Conservation (phyloP, 2,329 filamentous ascomycete species). For the Stemphylium beticola region DNA sequence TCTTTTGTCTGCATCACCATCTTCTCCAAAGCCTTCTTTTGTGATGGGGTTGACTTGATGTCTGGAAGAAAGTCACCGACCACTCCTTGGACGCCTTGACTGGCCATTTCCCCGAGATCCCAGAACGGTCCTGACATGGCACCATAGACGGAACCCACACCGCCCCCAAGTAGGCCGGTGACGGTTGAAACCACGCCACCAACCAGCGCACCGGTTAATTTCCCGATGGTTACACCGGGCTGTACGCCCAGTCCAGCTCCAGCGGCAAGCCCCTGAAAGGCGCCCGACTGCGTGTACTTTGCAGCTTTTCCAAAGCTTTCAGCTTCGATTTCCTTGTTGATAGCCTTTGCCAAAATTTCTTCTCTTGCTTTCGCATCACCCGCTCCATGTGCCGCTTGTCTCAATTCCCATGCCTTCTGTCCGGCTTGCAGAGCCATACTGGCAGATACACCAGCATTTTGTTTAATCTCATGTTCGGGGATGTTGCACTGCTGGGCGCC, state of each 20-base stretch:
- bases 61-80: constrained; percentile 45
- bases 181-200: constrained; percentile 42
- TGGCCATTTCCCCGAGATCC: constrained; percentile 46
- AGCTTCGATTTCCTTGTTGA: constrained; percentile 51
- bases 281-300: constrained; percentile 48
- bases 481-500: constrained; percentile 26
- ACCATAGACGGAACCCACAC: constrained; percentile 46
- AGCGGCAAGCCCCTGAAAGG: constrained; percentile 50
- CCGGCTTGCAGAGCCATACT: constrained; percentile 45
- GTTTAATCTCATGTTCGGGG: constrained; percentile 47
- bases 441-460: constrained; percentile 49
- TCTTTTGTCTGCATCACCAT: constrained; percentile 47
- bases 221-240: constrained; percentile 44
- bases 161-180: constrained; percentile 44
- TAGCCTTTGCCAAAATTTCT: constrained; percentile 48
- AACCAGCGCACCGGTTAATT: constrained; percentile 45
- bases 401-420: constrained; percentile 49
- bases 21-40: constrained; percentile 47
- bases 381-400: constrained; percentile 49
- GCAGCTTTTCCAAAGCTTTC: constrained; percentile 51
- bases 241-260: constrained; percentile 48
- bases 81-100: constrained; percentile 41
- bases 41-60: constrained; percentile 42
- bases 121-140: constrained; percentile 46
- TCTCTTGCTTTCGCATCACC: constrained; percentile 48